These are phyloP conservation scores for Cystofilobasidium ferigula DNA, from an alignment of 768 basidiomycete species.

Conservation along the genomic window DNA sequence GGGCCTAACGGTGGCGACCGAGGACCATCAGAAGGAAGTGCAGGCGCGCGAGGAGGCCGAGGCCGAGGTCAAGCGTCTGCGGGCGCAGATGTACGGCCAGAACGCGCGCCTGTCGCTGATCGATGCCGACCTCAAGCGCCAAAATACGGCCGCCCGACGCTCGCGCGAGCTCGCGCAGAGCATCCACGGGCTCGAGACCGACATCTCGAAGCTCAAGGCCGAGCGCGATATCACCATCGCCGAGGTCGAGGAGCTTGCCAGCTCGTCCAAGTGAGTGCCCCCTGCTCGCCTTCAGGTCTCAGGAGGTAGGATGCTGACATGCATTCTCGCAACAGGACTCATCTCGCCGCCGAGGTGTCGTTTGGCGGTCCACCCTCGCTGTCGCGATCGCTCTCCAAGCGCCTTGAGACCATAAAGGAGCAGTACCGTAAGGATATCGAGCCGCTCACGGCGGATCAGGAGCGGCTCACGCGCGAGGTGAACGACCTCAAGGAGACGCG, in stretches of 20 bases:
- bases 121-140: slow-evolving; percentile 62
- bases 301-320: slow-evolving; percentile 13
- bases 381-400: slow-evolving; percentile 62
- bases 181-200: slow-evolving; percentile 66
- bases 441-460: slow-evolving; percentile 70
- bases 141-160: slow-evolving; percentile 64
- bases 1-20: slow-evolving; percentile 81
- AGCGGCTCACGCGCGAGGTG: slow-evolving; percentile 67
- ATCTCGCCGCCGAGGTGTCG: slow-evolving; percentile 14
- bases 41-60: slow-evolving; percentile 80
- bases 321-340: not conserved
- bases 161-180: slow-evolving; percentile 66
- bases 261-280: slow-evolving; percentile 51
- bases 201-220: slow-evolving; percentile 72
- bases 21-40: slow-evolving; percentile 86
- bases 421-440: slow-evolving; percentile 80
- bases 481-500: slow-evolving; percentile 73
- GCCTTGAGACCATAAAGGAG: slow-evolving; percentile 73
- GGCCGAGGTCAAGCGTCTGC: slow-evolving; percentile 74
- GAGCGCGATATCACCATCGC: slow-evolving; percentile 86
- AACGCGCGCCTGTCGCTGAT: slow-evolving; percentile 75
- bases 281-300: not conserved
- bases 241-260: slow-evolving; percentile 80
- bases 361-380: slow-evolving; percentile 30
- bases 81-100: slow-evolving; percentile 78